Percentiles rank a stretch among this genome's conserved stretches.
Conservation (phyloP, 441 rosid genomes). For the Eruca vesicaria region DNA sequence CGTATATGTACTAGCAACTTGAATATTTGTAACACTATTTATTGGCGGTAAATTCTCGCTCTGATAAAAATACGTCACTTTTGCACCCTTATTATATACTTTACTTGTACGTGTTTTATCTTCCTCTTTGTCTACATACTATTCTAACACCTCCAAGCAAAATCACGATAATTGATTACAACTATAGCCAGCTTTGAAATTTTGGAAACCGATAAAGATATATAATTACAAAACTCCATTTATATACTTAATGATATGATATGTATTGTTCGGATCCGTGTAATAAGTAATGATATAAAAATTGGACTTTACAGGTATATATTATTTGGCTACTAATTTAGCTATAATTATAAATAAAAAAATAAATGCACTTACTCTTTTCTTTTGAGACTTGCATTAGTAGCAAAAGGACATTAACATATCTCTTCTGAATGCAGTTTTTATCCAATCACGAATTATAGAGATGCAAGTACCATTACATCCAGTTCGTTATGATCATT, state of each 20-base stretch:
- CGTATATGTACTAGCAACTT: constrained; percentile 9
- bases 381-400: background rate
- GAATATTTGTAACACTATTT: constrained; percentile 14
- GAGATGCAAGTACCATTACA: constrained; percentile 19
- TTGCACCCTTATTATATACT: background rate
- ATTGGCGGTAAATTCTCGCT: constrained; percentile 9
- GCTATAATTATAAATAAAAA: background rate
- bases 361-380: background rate
- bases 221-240: constrained; percentile 24
- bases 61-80: background rate
- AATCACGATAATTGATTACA: constrained; percentile 27
- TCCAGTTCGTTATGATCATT: constrained; percentile 21
- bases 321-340: background rate
- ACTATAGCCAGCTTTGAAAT: constrained; percentile 31
- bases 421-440: background rate
- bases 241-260: constrained; percentile 3
- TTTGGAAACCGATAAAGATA: constrained; percentile 18
- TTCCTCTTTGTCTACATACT: constrained; percentile 6
- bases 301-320: background rate
- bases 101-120: background rate
- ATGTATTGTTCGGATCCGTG: background rate
- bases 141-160: constrained; percentile 23
- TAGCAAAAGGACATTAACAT: constrained; percentile 2
- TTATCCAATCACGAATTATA: background rate
- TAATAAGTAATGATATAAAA: background rate